Evolutionary conservation across 2,329 filamentous ascomycete species (phyloP).

Genomic region (Trichophyton simii): DNA sequence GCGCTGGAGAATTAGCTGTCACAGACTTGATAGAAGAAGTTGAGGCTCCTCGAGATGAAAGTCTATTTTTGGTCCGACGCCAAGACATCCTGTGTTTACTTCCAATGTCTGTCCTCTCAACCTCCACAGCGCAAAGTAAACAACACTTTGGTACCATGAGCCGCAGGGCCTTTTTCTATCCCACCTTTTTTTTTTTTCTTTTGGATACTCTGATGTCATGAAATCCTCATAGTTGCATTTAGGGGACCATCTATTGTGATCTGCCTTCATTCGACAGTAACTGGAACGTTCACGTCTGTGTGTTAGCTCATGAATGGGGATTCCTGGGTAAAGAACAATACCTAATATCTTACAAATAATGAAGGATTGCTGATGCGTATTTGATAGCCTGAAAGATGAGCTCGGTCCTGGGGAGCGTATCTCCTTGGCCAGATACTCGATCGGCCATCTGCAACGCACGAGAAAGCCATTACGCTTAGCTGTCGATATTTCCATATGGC

Average conservation of each 20-base stretch:
- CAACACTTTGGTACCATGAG: background rate
- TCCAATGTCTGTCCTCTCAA: background rate
- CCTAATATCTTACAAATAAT: background rate
- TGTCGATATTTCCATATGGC: constrained; percentile 93
- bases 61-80: background rate
- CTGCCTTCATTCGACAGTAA: background rate
- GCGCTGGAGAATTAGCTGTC: background rate
- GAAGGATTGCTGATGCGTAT: background rate
- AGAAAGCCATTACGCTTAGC: constrained; percentile 69
- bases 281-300: background rate
- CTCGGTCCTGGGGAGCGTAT: constrained; percentile 70
- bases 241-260: background rate
- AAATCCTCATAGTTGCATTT: background rate
- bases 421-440: constrained; percentile 68
- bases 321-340: constrained; percentile 30
- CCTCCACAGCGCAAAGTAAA: background rate
- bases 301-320: constrained; percentile 26
- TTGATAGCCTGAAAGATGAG: constrained; percentile 60
- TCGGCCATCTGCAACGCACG: constrained; percentile 59
- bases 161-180: background rate
- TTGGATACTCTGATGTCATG: background rate
- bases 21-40: background rate
- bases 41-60: background rate
- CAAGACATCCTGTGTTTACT: background rate
- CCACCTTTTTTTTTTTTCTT: no score